Evolutionary conservation across 208 protist genomes (phyloP), one percentile per base, ranked within the genome.

Genomic region (Vickermania spadyakhi): DNA sequence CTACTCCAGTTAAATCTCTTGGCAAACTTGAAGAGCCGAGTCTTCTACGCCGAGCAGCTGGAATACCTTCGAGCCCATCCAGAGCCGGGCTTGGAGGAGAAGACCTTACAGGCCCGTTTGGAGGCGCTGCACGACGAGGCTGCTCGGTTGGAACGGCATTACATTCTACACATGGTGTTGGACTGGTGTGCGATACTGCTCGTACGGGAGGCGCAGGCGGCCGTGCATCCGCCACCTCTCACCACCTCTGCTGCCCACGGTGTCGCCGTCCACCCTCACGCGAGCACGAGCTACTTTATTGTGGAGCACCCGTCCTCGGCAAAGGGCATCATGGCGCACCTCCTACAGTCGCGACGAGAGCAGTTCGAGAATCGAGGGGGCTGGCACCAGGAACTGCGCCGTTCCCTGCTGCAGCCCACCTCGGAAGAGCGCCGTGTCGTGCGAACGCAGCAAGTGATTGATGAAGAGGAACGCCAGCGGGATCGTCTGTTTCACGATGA

Each of bases 1-100:
- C 73, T 91, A 66, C 75, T 91, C 53, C 66, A 75, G 62, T 62
- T 88, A 23, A 88, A 85, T 56, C 73, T 88, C 11, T 61, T 89
- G 22, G 77, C 84, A 11, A 28, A 74, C 41, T 57, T 88, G 21
- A 88, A 85, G 64, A 81, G 62, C 42, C 70, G 76, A 14, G 27
- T 26, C 52, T 88, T 88, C 53, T 91, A 91, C 60, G 42, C 70
- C 55, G 75, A 84, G 28, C 78, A 91, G 63, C 56, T 91, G 1
- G 27, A 49, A 5, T 76, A 76, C 58, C 63, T 90, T 53, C 41
- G 57, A 30, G 53, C 51, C 42, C 71, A 85, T 49, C 65, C 62
- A 21, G 21, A 65, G 28, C 75, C 52, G 0, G 69, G 30, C 3
- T 61, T 56, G 14, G 79, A 84, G 36, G 53, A 81, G 60, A 64